A percentile compares a stretch with the other conserved stretches of the same genome.
Evolutionary conservation across 2,329 filamentous ascomycete genomes (phyloP).

Genomic region (Furcasterigmium sp.): DNA sequence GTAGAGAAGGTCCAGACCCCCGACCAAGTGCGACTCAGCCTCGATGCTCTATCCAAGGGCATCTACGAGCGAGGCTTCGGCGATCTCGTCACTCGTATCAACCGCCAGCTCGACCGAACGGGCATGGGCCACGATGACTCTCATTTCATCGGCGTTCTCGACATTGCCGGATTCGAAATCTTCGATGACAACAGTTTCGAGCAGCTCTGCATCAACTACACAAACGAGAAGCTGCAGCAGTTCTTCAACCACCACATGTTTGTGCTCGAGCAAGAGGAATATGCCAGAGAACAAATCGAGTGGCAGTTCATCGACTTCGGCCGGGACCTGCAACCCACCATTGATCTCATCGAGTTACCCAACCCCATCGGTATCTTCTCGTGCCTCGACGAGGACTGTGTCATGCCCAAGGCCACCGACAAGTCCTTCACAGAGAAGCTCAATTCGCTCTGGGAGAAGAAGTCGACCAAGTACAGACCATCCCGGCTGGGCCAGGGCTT

Average conservation of each 20-base stretch:
- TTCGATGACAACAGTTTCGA: conserved; percentile 99
- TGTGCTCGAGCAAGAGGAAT: conserved; percentile 96
- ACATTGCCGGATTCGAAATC: conserved; percentile 99
- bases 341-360: conserved; percentile 90
- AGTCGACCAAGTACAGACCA: conserved; percentile 86
- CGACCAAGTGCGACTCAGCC: conserved; percentile 84
- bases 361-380: conserved; percentile 99
- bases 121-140: conserved; percentile 78
- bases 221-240: conserved; percentile 97
- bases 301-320: conserved; percentile 99
- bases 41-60: conserved; percentile 91
- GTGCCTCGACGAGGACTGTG: conserved; percentile 93
- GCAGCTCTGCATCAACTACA: conserved; percentile 99
- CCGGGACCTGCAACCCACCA: conserved; percentile 92
- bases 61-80: conserved; percentile 97
- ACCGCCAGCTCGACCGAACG: conserved; percentile 82
- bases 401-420: conserved; percentile 98
- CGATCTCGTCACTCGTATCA: conserved; percentile 87
- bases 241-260: conserved; percentile 99
- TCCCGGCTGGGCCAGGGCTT: conserved; percentile 89
- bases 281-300: conserved; percentile 94
- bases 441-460: conserved; percentile 95
- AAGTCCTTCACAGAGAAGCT: conserved; percentile 96
- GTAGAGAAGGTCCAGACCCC: conserved; percentile 98
- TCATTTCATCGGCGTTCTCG: conserved; percentile 93